Evolutionary conservation across 176 grass and related monocot genomes (phyloP), one percentile per base, ranked within the genome.

Genomic region (Juncus effusus): DNA sequence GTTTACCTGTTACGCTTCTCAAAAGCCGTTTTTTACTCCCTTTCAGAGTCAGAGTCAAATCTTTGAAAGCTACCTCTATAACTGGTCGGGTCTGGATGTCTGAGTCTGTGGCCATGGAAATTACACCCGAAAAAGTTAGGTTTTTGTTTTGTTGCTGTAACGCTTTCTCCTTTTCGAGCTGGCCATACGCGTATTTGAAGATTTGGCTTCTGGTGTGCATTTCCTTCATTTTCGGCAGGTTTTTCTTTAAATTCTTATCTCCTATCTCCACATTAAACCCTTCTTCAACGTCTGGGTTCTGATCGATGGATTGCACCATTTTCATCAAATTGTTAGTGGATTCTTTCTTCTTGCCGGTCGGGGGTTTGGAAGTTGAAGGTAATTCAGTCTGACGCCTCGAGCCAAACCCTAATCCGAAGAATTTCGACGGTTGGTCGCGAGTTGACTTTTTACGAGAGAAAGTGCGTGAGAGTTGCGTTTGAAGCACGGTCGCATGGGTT

Each of bases 141-240:
- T 95, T 95, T 40, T 77, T 75, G 16, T 57, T 73, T n/a, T 85
- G 75, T 67, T 97, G 72, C 45, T 95, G 86, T 86, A 96, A 72
- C 19, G 83, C 83, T 63, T 96, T 96, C 38, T 96, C 91, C 84
- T 84, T 96, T 65, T 96, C 91, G 15, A 96, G 90, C 53, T 96
- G 79, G 7, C 91, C 91, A 54, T 96, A 96, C 14, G 91, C 91
- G 47, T 96, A 96, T 74, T 90, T 82, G 74, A 96, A 96, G 13
- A 96, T 90, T 70, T 96, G 91, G 74, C 86, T 96, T 72, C 80
- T 79, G 3, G 91, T 87, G 39, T 96, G 91, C 16, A 89, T 89
- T 54, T 83, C 78, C 60, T 77, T 90, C 6, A 77, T 81, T 74
- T 73, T 90, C 0, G 94, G 88, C 77, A 77, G 74, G 38, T 80